Percentiles rank a stretch among this genome's conserved stretches.
Conservation (phyloP, 2,329 filamentous ascomycete genomes). For the Hypoxylon sp. region DNA sequence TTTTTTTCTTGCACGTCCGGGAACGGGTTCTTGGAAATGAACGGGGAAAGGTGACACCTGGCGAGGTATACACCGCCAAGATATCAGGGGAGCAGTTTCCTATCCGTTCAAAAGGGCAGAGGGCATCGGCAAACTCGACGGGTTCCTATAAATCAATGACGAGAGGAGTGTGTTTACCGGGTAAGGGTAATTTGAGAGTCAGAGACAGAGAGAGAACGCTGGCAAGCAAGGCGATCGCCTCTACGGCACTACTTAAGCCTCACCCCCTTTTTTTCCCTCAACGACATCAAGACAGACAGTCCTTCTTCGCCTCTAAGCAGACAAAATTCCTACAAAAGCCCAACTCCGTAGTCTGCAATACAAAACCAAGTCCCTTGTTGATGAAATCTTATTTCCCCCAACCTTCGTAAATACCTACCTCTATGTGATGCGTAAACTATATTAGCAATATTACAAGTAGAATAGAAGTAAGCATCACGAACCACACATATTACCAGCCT, state of each 20-base stretch:
- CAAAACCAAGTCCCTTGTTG: background rate
- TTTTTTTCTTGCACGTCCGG: background rate
- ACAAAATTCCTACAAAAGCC: no score
- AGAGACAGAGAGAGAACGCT: conserved; percentile 3
- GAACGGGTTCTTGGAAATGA: background rate
- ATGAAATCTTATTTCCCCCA: background rate
- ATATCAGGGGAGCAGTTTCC: no score
- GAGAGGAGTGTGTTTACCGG: conserved; percentile 23
- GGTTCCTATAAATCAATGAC: background rate
- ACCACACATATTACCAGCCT: background rate
- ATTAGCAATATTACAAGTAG: background rate
- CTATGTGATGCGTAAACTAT: background rate
- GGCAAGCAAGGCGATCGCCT: conserved; percentile 18
- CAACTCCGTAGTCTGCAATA: background rate
- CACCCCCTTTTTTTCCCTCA: background rate
- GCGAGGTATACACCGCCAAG: no score
- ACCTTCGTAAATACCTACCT: no score
- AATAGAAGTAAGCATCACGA: background rate
- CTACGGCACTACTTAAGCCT: conserved; percentile 25
- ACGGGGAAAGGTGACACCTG: background rate
- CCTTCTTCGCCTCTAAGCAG: background rate
- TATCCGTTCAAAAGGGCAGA: background rate
- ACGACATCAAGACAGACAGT: background rate
- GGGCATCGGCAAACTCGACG: background rate
- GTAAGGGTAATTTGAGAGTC: background rate